A percentile compares a stretch with the other conserved stretches of the same genome.
Evolutionary conservation across 1,139 yeast species (phyloP).

Genomic region (Waltiozyma sp.): DNA sequence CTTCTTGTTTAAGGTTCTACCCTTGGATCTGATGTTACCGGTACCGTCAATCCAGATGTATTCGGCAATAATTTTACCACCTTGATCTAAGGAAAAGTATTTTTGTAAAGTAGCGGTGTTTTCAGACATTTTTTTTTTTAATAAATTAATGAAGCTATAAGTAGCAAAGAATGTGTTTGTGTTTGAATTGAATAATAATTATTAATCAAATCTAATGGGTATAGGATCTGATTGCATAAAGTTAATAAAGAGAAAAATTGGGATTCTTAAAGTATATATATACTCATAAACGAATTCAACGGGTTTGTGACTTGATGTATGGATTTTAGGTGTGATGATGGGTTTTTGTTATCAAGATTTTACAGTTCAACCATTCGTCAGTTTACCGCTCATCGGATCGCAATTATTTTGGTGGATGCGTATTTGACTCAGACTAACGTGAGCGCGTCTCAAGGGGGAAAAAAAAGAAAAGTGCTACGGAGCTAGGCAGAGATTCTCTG

Average conservation of each 20-base stretch:
- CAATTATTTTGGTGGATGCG: not conserved
- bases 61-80: constrained; percentile 84
- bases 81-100: constrained; percentile 75
- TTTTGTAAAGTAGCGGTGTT: constrained; percentile 71
- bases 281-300: not conserved
- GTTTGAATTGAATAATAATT: not conserved
- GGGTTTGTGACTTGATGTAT: not conserved
- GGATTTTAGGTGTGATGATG: not conserved
- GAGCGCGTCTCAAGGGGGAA: not conserved
- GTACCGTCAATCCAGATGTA: constrained; percentile 96
- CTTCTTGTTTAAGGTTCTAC: constrained; percentile 67
- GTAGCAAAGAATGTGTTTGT: too few relatives aligned
- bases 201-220: too few relatives aligned
- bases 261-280: not conserved
- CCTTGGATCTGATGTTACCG: constrained; percentile 88
- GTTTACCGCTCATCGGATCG: not conserved
- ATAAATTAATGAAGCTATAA: not conserved
- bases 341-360: not conserved
- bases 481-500: too few relatives aligned
- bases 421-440: not conserved
- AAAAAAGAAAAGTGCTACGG: not conserved
- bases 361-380: not conserved
- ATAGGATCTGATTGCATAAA: too few relatives aligned
- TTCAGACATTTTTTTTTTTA: constrained; percentile 34
- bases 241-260: too few relatives aligned